Base-by-base conservation (phyloP, 306 rosid species). In the Corylus americana region DNA sequence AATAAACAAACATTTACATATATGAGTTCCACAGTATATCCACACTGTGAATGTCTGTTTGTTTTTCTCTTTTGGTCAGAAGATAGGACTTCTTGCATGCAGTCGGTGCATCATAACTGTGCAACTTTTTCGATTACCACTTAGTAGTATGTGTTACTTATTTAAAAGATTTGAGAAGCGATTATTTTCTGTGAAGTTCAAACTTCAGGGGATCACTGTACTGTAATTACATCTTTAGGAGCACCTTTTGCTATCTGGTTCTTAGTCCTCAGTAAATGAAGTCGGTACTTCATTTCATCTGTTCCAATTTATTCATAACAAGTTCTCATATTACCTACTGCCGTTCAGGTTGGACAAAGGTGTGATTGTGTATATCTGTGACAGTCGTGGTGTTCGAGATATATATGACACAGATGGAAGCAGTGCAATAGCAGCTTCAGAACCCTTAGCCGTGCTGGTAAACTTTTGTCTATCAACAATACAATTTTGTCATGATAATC, bases 381-480 rank as follows among this genome's bases (percentile, higher is more conserved):
- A 95, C 77, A 86, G 93, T 78, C 92, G 88, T 17, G 99, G 98
- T 42, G 92, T 95, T 68, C 92, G 97, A 84, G 99, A 95, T 81
- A 87, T 95, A 86, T 93, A 93, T 42, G 99, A 95, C 85, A 93
- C 98, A 29, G 97, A 95, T 79, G 99, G 99, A 91, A 93, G 91
- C 86, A 81, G 71, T 80, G 95, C 96, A 20, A 50, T 93, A 55
- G 98, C 99, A 42, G 79, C 89, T 58, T 87, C 93, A 73, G 99
- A 95, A 85, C 99, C 99, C 59, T 83, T 93, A 20, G 97, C 86
- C 80, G 97, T 95, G 84, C 82, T 95, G 94, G 99, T 95, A 95
- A 16, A 61, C 45, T 48, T 69, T 64, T 22, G 48, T 61, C 12
- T 45, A 5, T 51, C 59, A 18, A 10, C 11, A 61, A 49, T 79